These are phyloP conservation scores for carrot (Daucus carota) DNA, from an alignment of 129 eudicot genomes.

Conservation along the genomic window DH1_v3.0 NC_030387.2:38891001-38891500, in stretches of 20 bases:
- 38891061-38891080: conserved; percentile 69
- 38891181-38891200: not conserved
- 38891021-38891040: conserved; percentile 21
- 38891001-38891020: not conserved
- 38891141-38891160: conserved; percentile 17
- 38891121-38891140: conserved; percentile 41
- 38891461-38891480: conserved; percentile 46
- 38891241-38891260: conserved; percentile 14
- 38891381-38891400: conserved; percentile 30
- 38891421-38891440: not conserved
- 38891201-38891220: not conserved
- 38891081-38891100: conserved; percentile 61
- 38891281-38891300: conserved; percentile 18
- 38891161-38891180: too few relatives aligned
- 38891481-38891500: conserved; percentile 94
- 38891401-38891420: not conserved
- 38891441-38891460: not conserved
- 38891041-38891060: conserved; percentile 55
- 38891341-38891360: conserved; percentile 66
- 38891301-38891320: conserved; percentile 13
- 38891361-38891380: conserved; percentile 85
- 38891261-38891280: conserved; percentile 25
- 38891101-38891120: conserved; percentile 15
- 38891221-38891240: not conserved
- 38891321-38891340: conserved; percentile 30